Conservation (phyloP, 345 rosid species). For the Euclidium syriacum region DNA sequence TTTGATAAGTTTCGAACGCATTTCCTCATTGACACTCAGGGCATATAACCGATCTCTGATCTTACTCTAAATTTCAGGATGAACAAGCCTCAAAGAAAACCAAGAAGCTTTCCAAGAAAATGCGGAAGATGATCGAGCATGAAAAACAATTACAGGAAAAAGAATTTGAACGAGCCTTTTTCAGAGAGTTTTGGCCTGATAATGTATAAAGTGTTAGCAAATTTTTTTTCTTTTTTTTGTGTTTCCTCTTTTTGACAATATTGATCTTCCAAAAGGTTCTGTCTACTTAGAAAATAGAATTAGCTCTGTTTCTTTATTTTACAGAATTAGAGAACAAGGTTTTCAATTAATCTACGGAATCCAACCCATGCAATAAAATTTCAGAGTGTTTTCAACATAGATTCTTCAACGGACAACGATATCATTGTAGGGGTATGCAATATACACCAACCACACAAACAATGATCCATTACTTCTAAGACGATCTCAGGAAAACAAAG, state of each 20-base stretch:
- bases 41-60: not conserved
- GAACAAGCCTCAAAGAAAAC: conserved; percentile 37
- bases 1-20: not conserved
- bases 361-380: not conserved
- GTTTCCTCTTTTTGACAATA: no score
- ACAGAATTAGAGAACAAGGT: no score
- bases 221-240: not conserved
- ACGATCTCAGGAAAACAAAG: not conserved
- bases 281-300: no score
- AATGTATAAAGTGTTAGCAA: conserved; percentile 46
- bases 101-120: conserved; percentile 59
- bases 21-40: not conserved
- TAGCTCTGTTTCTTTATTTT: no score
- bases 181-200: conserved; percentile 90
- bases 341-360: no score
- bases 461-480: not conserved
- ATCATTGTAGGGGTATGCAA: no score
- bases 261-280: no score
- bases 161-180: conserved; percentile 78
- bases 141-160: conserved; percentile 60
- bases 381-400: not conserved
- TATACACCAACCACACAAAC: not conserved
- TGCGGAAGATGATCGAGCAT: conserved; percentile 60
- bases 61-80: conserved; percentile 38
- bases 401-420: not conserved